phyloP scores from a whole-genome alignment of 257 asterid genomes.

The Ballota nigra region DNA sequence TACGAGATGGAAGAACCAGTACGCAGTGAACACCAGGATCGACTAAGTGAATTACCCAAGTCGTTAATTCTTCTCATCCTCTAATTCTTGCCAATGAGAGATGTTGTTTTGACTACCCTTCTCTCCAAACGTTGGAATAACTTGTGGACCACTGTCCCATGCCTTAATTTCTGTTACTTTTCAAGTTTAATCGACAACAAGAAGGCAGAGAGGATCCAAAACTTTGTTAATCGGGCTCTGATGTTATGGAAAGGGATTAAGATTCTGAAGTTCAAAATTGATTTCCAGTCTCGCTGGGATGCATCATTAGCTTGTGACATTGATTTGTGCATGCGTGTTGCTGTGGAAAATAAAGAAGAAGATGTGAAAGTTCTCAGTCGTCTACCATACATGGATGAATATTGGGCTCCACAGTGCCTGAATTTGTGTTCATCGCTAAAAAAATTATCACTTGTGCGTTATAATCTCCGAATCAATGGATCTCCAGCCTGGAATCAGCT shows the following conservation, averaged over 20 bases:
- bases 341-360: neutral
- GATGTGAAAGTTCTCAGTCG: neutral
- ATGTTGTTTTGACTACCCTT: neutral
- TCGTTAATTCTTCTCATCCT: neutral
- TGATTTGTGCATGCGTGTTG: neutral
- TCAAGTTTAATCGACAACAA: no score
- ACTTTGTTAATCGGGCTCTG: constrained; percentile 1
- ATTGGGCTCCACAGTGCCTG: neutral
- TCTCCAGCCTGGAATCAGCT: neutral
- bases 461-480: neutral
- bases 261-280: neutral
- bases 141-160: constrained; percentile 3
- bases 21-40: neutral
- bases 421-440: neutral
- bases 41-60: constrained; percentile 2
- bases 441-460: neutral
- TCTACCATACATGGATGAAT: neutral
- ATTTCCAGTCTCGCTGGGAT: neutral
- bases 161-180: neutral
- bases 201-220: neutral
- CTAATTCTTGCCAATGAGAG: neutral
- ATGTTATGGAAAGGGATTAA: neutral
- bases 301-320: neutral
- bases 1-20: neutral
- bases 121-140: neutral